Evolutionary conservation across 2,329 filamentous ascomycete genomes (phyloP).

Genomic region (Neoscytalidium dimidiatum): DNA sequence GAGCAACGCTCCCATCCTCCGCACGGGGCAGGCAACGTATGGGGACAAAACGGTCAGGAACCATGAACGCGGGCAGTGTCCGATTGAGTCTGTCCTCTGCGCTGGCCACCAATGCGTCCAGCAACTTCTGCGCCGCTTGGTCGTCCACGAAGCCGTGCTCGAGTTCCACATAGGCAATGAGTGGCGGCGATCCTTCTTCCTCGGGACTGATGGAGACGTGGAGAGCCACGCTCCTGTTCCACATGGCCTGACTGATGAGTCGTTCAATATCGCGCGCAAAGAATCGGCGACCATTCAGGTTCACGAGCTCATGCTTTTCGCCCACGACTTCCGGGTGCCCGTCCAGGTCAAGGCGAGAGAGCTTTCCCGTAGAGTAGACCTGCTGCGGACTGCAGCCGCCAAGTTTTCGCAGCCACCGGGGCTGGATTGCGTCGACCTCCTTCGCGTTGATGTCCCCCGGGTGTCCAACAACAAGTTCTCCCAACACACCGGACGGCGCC

Average conservation of each 20-base stretch:
- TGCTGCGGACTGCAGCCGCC: background rate
- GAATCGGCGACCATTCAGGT: background rate
- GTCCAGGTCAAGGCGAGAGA: slow-evolving; percentile 38
- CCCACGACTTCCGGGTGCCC: slow-evolving; percentile 33
- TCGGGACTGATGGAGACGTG: background rate
- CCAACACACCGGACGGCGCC: slow-evolving; percentile 43
- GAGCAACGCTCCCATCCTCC: slow-evolving; percentile 26
- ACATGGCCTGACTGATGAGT: background rate
- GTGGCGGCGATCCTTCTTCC: background rate
- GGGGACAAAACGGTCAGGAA: slow-evolving; percentile 36
- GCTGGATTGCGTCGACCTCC: slow-evolving; percentile 30
- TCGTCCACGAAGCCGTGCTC: background rate
- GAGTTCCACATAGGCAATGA: slow-evolving; percentile 26
- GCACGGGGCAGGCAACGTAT: slow-evolving; percentile 42
- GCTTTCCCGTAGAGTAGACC: slow-evolving; percentile 40
- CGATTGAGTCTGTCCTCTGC: slow-evolving; percentile 32
- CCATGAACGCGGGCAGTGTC: slow-evolving; percentile 36
- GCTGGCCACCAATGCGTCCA: background rate
- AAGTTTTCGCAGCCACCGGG: slow-evolving; percentile 39
- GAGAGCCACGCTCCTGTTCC: background rate
- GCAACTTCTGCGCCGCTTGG: background rate
- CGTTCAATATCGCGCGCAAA: slow-evolving; percentile 38
- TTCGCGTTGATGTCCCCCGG: slow-evolving; percentile 39
- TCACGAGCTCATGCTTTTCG: slow-evolving; percentile 23
- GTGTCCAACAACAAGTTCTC: slow-evolving; percentile 44